Base-by-base conservation (phyloP, 495 filamentous ascomycete genomes). In the Aspergillus coremiiformis region DNA sequence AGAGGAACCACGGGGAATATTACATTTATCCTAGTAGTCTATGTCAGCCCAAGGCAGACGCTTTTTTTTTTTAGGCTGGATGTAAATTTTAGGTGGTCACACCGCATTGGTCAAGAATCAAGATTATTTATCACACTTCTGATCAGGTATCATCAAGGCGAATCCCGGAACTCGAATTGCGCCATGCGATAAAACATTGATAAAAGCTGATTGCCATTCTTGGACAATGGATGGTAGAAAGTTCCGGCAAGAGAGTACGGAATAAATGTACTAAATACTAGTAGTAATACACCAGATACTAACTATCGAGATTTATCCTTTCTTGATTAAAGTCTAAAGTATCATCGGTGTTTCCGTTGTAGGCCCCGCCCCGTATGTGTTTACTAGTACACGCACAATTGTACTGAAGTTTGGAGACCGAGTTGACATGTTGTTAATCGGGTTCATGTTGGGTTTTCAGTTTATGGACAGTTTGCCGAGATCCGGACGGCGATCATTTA, bases 401-500 rank as follows among this genome's bases (percentile, higher is more conserved):
- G 43, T 21, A 27, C 41, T 4, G 12, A 45, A 10, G 2, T 44
- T 15, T 4, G n/a, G 4, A 24, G 27, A 11, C 39, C 27, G 37
- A 48, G 33, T 14, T 27, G 43, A 49, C 49, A 27, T 48, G 46
- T 54, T 54, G 51, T 23, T 47, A 46, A 54, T 55, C 47, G 41
- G 32, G 47, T 33, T 54, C 39, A 44, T 46, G 21, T 21, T 4
- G 35, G 51, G 3, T 35, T 20, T 43, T 14, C 15, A n/a, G n/a
- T n/a, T 43, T 26, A 22, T n/a, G 21, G 50, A 24, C 8, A 45
- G 10, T 1, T 24, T 27, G 17, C 21, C 23, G n/a, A 23, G 22
- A 44, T 23, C 43, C 50, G 30, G 50, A 24, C 52, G 46, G 56
- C 56, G 52, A 59, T 52, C 52, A 52, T 39, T n/a, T n/a, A n/a